Conservation (phyloP, 164 flowering plant species). For the Magnolia sinica region DNA sequence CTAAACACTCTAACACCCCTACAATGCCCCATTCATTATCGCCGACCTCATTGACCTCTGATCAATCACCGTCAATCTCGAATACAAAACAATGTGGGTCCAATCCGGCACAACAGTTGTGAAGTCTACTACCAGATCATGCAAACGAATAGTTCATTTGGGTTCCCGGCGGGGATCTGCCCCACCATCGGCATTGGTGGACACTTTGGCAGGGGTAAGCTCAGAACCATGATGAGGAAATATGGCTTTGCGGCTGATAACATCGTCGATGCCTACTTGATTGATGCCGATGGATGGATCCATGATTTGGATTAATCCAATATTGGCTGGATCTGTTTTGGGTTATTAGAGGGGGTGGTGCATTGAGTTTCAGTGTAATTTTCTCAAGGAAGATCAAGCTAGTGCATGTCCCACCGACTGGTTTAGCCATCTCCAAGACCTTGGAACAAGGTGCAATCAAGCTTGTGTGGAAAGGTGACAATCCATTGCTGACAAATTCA, state of each 20-base stretch:
- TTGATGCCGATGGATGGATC: constrained; percentile 24
- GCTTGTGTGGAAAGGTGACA: constrained; percentile 34
- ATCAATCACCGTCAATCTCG: constrained; percentile 17
- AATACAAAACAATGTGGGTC: constrained; percentile 23
- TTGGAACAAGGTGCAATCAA: constrained; percentile 22
- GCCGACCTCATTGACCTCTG: constrained; percentile 24
- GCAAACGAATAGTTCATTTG: constrained; percentile 13
- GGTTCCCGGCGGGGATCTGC: constrained; percentile 23
- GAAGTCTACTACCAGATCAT: constrained; percentile 32
- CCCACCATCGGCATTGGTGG: constrained; percentile 16
- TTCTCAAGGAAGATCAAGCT: constrained; percentile 11
- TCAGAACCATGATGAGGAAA: constrained; percentile 16
- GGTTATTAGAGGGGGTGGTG: constrained; percentile 17
- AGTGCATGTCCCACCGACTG: constrained; percentile 10
- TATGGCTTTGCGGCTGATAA: constrained; percentile 15
- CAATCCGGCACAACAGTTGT: constrained; percentile 29
- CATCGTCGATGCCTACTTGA: constrained; percentile 22
- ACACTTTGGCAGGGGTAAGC: constrained; percentile 13
- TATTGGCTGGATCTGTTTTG: constrained; percentile 14
- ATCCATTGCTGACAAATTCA: constrained; percentile 18
- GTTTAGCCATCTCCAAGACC: constrained; percentile 16
- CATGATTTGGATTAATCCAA: constrained; percentile 10
- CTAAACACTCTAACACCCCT: no score
- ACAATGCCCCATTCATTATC: constrained; percentile 18
- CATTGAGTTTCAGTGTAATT: constrained; percentile 7